Conservation (phyloP, 2,329 filamentous ascomycete species). For the Fusarium praegraminearum region DNA sequence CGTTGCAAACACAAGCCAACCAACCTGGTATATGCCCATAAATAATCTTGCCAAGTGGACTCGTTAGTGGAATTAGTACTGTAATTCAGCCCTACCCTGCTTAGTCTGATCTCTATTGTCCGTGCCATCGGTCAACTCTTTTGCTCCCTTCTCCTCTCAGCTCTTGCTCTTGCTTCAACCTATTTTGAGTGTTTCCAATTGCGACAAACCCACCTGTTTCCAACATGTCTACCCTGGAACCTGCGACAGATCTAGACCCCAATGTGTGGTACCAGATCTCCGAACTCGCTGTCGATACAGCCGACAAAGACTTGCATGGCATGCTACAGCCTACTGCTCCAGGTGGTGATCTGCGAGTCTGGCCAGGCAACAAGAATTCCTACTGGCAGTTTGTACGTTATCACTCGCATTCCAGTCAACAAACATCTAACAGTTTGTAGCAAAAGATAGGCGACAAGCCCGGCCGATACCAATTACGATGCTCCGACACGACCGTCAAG, state of each 20-base stretch:
- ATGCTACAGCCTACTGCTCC: conserved; percentile 37
- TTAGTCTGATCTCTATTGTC: neutral
- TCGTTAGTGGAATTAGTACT: neutral
- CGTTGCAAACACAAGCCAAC: neutral
- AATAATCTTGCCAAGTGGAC: neutral
- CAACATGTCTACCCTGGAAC: conserved; percentile 21
- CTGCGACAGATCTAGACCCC: conserved; percentile 48
- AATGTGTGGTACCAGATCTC: conserved; percentile 55
- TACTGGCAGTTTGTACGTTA: conserved; percentile 36
- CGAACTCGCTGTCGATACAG: conserved; percentile 52
- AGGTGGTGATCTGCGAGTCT: conserved; percentile 42
- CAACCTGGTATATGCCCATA: neutral
- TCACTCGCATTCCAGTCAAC: rapidly evolving
- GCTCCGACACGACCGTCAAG: conserved; percentile 44
- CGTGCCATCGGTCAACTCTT: neutral
- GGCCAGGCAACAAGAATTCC: conserved; percentile 3
- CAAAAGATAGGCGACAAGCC: conserved; percentile 44
- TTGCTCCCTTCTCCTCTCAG: neutral
- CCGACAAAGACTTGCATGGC: conserved; percentile 37
- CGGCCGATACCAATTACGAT: conserved; percentile 51
- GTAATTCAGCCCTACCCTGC: conserved; percentile 19
- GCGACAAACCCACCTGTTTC: neutral
- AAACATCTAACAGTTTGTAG: conserved; percentile 20
- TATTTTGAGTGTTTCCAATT: neutral
- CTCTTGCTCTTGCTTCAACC: neutral